Conservation (phyloP, 2,329 filamentous ascomycete genomes). For the Cercospora janseana region DNA sequence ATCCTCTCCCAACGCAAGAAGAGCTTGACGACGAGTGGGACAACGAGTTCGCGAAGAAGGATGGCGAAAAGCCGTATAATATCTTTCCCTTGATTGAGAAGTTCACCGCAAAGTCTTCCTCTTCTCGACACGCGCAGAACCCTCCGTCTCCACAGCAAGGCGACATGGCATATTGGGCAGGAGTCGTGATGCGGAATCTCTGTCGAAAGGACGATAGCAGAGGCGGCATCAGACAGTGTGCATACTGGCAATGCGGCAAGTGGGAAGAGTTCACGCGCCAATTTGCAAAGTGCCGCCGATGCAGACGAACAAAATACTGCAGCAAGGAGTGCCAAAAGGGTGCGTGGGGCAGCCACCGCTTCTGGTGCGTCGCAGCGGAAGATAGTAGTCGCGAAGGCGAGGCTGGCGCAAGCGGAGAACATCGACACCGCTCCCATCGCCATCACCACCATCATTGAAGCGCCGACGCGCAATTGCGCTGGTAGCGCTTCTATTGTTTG, state of each 20-base stretch:
- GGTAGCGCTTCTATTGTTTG: conserved; percentile 1
- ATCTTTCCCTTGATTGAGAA: conserved; percentile 98
- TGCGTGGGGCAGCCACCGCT: conserved; percentile 95
- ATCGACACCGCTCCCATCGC: conserved; percentile 29
- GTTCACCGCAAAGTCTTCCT: conserved; percentile 73
- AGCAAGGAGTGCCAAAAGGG: conserved; percentile 99
- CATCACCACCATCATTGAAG: conserved; percentile 24
- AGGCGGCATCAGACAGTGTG: conserved; percentile 93
- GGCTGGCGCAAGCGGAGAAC: conserved; percentile 28
- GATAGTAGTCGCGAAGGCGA: conserved; percentile 34
- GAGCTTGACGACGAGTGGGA: conserved; percentile 76
- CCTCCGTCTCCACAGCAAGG: conserved; percentile 36
- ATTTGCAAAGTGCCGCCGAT: conserved; percentile 96
- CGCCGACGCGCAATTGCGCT: neutral
- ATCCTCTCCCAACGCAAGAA: conserved; percentile 44
- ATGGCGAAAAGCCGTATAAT: conserved; percentile 54
- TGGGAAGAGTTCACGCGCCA: conserved; percentile 97
- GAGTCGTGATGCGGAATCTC: conserved; percentile 96
- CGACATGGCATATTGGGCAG: conserved; percentile 98
- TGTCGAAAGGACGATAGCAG: conserved; percentile 96
- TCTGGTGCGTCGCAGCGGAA: conserved; percentile 86
- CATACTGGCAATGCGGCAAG: conserved; percentile 96
- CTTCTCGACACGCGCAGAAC: conserved; percentile 73
- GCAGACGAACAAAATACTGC: conserved; percentile 87
- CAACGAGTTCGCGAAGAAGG: conserved; percentile 67